Percentiles rank a stretch among this genome's conserved stretches.
Evolutionary conservation across 2,329 filamentous ascomycete species (phyloP).

Genomic region (Davidsoniella eucalypti): DNA sequence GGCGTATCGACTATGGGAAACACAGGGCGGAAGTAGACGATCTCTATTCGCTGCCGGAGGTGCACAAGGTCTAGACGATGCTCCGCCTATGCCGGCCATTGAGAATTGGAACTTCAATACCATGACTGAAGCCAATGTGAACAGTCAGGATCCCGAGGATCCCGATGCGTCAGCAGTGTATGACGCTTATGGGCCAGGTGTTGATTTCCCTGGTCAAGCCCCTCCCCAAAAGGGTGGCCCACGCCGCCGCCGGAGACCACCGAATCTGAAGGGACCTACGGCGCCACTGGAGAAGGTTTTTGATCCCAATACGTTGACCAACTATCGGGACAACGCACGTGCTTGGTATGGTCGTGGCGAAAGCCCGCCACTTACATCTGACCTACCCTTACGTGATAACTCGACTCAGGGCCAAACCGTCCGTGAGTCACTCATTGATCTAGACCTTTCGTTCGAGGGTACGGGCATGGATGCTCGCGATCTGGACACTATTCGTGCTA

Average conservation of each 20-base stretch:
- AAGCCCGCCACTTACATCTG: constrained; percentile 21
- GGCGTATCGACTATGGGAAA: constrained; percentile 53
- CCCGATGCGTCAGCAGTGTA: constrained; percentile 7
- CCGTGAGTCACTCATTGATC: constrained; percentile 30
- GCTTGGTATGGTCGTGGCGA: constrained; percentile 24
- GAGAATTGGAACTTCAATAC: constrained; percentile 45
- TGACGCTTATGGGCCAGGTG: constrained; percentile 9
- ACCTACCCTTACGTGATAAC: constrained; percentile 28
- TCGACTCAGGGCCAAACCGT: constrained; percentile 22
- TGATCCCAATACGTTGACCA: constrained; percentile 30
- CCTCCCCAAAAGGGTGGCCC: constrained; percentile 15
- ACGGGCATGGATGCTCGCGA: constrained; percentile 5
- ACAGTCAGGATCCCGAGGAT: background rate
- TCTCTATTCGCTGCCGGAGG: constrained; percentile 38
- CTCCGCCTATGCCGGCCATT: constrained; percentile 21
- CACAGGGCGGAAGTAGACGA: constrained; percentile 45
- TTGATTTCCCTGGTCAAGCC: constrained; percentile 9
- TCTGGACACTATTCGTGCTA: constrained; percentile 7
- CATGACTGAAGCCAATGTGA: constrained; percentile 4
- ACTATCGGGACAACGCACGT: constrained; percentile 29
- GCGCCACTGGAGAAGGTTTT: constrained; percentile 31
- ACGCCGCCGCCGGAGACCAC: constrained; percentile 24
- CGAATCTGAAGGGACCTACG: constrained; percentile 25
- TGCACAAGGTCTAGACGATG: constrained; percentile 25
- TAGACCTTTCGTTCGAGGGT: constrained; percentile 25